phyloP scores from a whole-genome alignment of 78 protist species.

The Pigoraptor vietnamica region DNA sequence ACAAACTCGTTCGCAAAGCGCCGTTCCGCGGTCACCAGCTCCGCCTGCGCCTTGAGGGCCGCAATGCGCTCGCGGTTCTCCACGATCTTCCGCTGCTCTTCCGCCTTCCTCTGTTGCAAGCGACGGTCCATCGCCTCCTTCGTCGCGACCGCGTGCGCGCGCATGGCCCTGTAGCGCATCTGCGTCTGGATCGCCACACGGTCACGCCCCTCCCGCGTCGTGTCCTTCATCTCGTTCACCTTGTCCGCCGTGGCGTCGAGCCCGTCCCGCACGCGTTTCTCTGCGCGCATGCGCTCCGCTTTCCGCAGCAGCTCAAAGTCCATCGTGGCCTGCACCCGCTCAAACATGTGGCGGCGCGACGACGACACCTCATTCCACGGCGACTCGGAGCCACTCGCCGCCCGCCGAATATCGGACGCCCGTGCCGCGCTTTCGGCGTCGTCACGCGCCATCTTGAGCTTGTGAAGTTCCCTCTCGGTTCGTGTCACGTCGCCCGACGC shows the following conservation, averaged over 20 bases:
- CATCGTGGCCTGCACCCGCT: background rate
- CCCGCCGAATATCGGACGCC: background rate
- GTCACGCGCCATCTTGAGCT: background rate
- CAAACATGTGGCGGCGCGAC: background rate
- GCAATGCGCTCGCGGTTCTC: background rate
- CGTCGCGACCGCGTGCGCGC: background rate
- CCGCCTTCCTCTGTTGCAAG: background rate
- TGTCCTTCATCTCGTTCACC: background rate
- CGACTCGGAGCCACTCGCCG: background rate
- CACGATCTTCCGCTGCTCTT: background rate
- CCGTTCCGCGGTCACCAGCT: background rate
- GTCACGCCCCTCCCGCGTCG: background rate
- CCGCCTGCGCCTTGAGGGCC: background rate
- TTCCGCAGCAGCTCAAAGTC: background rate
- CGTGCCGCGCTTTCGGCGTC: background rate
- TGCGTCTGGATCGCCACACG: background rate
- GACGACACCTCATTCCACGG: background rate
- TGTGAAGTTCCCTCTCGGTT: background rate
- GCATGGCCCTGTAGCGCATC: background rate
- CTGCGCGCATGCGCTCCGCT: background rate
- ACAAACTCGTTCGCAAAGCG: background rate
- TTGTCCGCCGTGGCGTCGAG: background rate
- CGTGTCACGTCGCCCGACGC: background rate
- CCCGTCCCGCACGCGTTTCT: background rate
- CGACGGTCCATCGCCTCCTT: background rate